Evolutionary conservation across 805 yeast genomes (phyloP).

Genomic region (Hanseniaspora guilliermondii): DNA sequence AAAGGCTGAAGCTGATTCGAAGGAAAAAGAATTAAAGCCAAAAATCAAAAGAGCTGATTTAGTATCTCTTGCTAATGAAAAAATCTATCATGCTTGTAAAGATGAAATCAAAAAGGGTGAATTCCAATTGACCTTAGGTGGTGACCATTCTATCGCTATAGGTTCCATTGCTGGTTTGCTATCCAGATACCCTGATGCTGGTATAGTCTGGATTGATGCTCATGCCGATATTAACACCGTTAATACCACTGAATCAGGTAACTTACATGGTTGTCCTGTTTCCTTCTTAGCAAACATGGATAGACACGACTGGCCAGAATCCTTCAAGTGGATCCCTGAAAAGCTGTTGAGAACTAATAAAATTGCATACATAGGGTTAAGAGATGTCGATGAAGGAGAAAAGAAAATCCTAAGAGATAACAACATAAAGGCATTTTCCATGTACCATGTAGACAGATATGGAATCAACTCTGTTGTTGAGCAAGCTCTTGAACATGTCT

Average conservation of each 20-base stretch:
- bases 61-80: slow-evolving; percentile 61
- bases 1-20: slow-evolving; percentile 23
- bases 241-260: slow-evolving; percentile 69
- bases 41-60: slow-evolving; percentile 59
- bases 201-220: slow-evolving; percentile 92
- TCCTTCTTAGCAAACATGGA: slow-evolving; percentile 80
- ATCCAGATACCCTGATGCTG: slow-evolving; percentile 69
- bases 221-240: slow-evolving; percentile 96
- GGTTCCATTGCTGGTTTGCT: slow-evolving; percentile 83
- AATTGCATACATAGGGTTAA: slow-evolving; percentile 83
- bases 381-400: slow-evolving; percentile 87
- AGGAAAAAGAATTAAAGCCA: slow-evolving; percentile 33
- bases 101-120: slow-evolving; percentile 32
- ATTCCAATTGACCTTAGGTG: slow-evolving; percentile 81
- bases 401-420: slow-evolving; percentile 56
- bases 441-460: slow-evolving; percentile 91
- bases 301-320: slow-evolving; percentile 51
- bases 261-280: slow-evolving; percentile 93
- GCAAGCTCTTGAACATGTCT: slow-evolving; percentile 71
- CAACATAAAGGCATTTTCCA: slow-evolving; percentile 73
- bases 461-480: slow-evolving; percentile 87
- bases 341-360: slow-evolving; percentile 50
- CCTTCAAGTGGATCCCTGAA: slow-evolving; percentile 66
- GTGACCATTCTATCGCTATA: slow-evolving; percentile 93
- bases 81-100: slow-evolving; percentile 49